Conservation (phyloP, 345 rosid genomes). For the Geranium brycei region DNA sequence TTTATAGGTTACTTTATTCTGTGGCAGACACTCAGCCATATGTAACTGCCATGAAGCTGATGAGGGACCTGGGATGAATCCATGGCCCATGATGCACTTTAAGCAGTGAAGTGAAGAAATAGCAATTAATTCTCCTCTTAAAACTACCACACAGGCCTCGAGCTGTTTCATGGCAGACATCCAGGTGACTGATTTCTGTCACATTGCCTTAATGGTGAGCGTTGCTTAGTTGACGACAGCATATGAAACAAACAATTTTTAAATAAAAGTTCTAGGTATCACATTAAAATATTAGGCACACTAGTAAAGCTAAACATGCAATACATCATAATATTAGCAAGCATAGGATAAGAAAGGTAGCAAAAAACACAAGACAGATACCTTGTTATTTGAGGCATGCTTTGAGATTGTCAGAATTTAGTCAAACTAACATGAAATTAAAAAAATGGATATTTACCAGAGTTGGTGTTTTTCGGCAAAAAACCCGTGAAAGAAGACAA, state of each 20-base stretch:
- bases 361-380: too few species aligned
- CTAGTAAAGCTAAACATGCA: too few species aligned
- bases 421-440: background rate
- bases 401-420: too few species aligned
- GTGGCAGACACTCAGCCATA: background rate
- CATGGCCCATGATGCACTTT: background rate
- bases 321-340: too few species aligned
- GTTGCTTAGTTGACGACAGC: too few species aligned
- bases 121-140: background rate
- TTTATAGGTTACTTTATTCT: background rate
- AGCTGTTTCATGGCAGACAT: background rate
- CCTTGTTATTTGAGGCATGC: too few species aligned
- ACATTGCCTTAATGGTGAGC: too few species aligned
- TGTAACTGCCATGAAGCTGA: background rate
- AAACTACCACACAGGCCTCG: background rate
- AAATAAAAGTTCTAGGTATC: too few species aligned
- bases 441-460: slow-evolving; percentile 25
- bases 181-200: too few species aligned
- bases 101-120: background rate
- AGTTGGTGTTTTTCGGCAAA: slow-evolving; percentile 32
- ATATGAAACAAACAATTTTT: too few species aligned
- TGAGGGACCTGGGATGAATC: background rate
- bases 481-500: slow-evolving; percentile 66
- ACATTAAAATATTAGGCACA: too few species aligned
- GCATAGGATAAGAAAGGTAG: too few species aligned